Percentiles rank a stretch among this genome's conserved stretches.
phyloP scores from a whole-genome alignment of 495 filamentous ascomycete species.

The Hyaloscypha finlandica region DNA sequence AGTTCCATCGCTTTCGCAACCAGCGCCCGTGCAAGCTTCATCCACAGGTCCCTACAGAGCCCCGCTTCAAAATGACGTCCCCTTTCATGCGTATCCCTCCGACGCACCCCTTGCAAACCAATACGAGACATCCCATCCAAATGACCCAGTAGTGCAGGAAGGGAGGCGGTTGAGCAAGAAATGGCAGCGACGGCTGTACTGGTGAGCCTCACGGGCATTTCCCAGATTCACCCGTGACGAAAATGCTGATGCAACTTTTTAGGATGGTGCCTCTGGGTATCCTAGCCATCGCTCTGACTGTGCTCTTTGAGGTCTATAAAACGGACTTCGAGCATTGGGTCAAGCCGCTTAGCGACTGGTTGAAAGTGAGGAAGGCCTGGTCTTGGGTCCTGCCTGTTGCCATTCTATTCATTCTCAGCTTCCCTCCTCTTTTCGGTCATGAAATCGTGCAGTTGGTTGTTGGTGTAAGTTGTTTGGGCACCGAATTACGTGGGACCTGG shows the following conservation, averaged over 20 bases:
- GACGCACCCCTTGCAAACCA: not conserved
- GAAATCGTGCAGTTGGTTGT: conserved; percentile 37
- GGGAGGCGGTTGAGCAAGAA: conserved; percentile 17
- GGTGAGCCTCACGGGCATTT: conserved; percentile 4
- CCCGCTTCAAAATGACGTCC: not conserved
- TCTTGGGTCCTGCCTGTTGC: conserved; percentile 36
- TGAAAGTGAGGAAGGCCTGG: conserved; percentile 10
- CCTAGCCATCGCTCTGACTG: conserved; percentile 1
- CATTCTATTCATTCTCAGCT: conserved; percentile 39
- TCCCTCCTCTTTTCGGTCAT: conserved; percentile 40
- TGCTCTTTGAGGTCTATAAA: conserved; percentile 24
- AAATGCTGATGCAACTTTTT: conserved; percentile 1
- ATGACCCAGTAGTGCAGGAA: conserved; percentile 21
- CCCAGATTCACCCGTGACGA: not conserved
- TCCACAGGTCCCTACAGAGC: not conserved
- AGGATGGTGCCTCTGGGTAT: conserved; percentile 20
- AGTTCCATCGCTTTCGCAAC: not conserved
- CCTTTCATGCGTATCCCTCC: not conserved
- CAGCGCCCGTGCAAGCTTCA: not conserved
- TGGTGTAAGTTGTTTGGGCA: conserved; percentile 24
- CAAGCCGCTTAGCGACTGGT: conserved; percentile 12
- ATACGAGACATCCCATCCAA: not conserved
- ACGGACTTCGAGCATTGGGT: conserved; percentile 16
- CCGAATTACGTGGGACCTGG: not conserved
- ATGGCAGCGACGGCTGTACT: conserved; percentile 20